A percentile compares a stretch with the other conserved stretches of the same genome.
These are phyloP conservation scores for Tephrocybe sp. DNA, from an alignment of 768 basidiomycete genomes.

Conservation along the genomic window DNA sequence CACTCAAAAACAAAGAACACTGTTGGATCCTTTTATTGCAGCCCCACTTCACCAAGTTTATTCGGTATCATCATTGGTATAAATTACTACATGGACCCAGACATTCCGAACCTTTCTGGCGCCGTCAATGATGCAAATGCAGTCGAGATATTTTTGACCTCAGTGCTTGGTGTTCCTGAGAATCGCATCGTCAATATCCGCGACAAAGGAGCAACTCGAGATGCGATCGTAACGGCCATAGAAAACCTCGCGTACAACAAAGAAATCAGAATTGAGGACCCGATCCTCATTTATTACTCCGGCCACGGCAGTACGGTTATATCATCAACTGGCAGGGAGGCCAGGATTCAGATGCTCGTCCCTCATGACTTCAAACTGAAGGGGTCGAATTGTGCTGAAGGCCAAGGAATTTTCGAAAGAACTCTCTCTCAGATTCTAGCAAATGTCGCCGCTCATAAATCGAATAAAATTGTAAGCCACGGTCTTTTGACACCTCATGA, in stretches of 20 bases:
- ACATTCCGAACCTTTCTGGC: neutral
- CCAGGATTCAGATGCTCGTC: constrained; percentile 2
- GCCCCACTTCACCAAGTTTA: neutral
- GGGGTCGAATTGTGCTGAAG: neutral
- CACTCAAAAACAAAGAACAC: no score
- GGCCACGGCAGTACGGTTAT: constrained; percentile 1
- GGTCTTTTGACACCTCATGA: neutral
- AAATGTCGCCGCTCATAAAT: neutral
- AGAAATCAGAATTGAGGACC: neutral
- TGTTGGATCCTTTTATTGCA: no score
- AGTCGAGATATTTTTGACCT: constrained; percentile 3
- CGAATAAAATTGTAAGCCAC: constrained; percentile 6
- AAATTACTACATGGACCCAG: constrained; percentile 1
- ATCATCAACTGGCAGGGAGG: neutral
- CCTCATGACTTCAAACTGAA: neutral
- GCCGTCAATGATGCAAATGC: constrained; percentile 4
- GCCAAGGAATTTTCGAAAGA: constrained; percentile 1
- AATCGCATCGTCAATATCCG: neutral
- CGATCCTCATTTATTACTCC: constrained; percentile 8
- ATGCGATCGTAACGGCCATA: neutral
- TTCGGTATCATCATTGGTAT: constrained; percentile 13
- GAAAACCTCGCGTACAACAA: neutral
- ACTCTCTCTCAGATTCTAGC: neutral
- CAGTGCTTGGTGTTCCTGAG: neutral
- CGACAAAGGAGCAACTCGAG: neutral